These are phyloP conservation scores for Tephrocybe sp. DNA, from an alignment of 768 basidiomycete species.

Conservation along the genomic window DNA sequence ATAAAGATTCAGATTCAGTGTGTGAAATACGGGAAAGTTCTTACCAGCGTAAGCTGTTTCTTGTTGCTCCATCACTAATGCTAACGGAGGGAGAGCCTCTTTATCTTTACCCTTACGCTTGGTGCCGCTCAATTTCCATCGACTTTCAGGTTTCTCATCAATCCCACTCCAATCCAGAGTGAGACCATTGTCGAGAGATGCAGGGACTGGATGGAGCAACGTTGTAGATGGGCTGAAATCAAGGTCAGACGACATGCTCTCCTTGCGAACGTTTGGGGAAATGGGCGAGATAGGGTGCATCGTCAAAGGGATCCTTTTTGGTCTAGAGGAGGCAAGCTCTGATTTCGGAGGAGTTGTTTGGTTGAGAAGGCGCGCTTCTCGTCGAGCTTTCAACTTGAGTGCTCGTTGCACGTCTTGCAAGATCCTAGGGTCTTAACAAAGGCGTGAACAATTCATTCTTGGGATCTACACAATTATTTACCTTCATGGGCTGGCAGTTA, in stretches of 20 bases:
- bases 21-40: conserved; percentile 8
- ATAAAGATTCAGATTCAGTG: background rate
- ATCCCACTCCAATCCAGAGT: conserved; percentile 77
- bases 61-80: conserved; percentile 55
- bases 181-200: conserved; percentile 65
- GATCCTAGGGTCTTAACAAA: conserved; percentile 66
- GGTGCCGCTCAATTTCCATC: conserved; percentile 59
- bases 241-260: conserved; percentile 45
- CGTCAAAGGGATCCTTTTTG: conserved; percentile 26
- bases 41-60: conserved; percentile 58
- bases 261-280: conserved; percentile 26
- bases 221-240: conserved; percentile 69
- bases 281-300: conserved; percentile 30
- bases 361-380: conserved; percentile 59
- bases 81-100: conserved; percentile 42
- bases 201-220: conserved; percentile 61
- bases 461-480: conserved; percentile 30
- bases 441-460: background rate
- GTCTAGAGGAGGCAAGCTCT: conserved; percentile 17
- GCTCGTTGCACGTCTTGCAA: conserved; percentile 81
- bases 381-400: conserved; percentile 68
- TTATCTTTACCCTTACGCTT: conserved; percentile 66
- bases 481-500: conserved; percentile 67
- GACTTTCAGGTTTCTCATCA: conserved; percentile 55
- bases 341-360: conserved; percentile 22